phyloP scores from a whole-genome alignment of 441 rosid genomes.

The Populus hybrid region DNA sequence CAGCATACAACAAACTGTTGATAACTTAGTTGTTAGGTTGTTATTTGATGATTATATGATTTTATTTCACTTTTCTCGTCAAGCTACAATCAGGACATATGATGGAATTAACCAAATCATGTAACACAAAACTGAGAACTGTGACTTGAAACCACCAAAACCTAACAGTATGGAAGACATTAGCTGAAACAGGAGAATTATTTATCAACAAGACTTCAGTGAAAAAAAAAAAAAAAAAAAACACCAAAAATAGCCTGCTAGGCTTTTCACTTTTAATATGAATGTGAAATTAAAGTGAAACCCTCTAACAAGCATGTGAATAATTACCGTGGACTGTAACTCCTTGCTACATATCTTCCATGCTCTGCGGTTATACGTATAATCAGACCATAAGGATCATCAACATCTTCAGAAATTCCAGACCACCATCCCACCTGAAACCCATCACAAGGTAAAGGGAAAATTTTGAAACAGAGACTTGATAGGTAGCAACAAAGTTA shows the following conservation, averaged over 20 bases:
- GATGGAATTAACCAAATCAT: background rate
- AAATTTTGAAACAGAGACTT: constrained; percentile 5
- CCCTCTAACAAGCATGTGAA: constrained; percentile 2
- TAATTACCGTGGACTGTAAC: constrained; percentile 81
- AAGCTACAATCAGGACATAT: background rate
- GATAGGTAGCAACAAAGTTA: background rate
- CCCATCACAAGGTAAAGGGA: constrained; percentile 20
- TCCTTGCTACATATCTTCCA: constrained; percentile 94
- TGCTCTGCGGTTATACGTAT: constrained; percentile 90
- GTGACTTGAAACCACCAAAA: background rate
- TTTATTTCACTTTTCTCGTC: background rate
- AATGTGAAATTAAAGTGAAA: background rate
- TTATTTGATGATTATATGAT: background rate
- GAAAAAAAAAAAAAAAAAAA: background rate
- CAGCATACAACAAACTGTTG: background rate
- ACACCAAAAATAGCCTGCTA: too few relatives aligned
- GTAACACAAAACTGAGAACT: background rate
- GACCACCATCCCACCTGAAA: constrained; percentile 99
- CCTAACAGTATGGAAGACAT: background rate
- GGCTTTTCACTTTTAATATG: background rate
- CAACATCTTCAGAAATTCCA: constrained; percentile 72
- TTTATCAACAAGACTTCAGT: background rate
- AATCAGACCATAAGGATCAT: constrained; percentile 84
- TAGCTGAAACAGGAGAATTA: constrained; percentile 1
- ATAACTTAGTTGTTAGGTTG: background rate